Conservation (phyloP, 306 rosid genomes). For the Echinosophora koreensis region DNA sequence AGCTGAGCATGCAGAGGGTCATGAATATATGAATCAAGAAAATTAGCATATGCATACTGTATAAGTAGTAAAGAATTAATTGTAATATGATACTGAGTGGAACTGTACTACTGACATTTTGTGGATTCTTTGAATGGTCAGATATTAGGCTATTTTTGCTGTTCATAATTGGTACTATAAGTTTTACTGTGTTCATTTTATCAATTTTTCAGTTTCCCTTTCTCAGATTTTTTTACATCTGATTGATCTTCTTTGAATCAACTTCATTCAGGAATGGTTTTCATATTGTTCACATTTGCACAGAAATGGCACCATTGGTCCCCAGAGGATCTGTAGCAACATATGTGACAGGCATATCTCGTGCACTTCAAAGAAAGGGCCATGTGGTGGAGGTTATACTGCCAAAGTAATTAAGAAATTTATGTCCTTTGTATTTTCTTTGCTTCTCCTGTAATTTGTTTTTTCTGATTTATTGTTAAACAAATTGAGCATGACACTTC, state of each 20-base stretch:
- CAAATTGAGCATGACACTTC: slow-evolving; percentile 24
- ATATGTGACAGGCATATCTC: slow-evolving; percentile 85
- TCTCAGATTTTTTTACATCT: slow-evolving; percentile 35
- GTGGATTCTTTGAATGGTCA: slow-evolving; percentile 2
- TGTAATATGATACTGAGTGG: slow-evolving; percentile 11
- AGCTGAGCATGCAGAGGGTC: slow-evolving; percentile 9
- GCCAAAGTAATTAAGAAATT: slow-evolving; percentile 75
- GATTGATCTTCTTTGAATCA: slow-evolving; percentile 45
- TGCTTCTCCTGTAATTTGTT: slow-evolving; percentile 14
- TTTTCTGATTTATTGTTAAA: slow-evolving; percentile 25
- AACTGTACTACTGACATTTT: slow-evolving; percentile 3
- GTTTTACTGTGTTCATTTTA: not conserved
- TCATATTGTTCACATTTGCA: slow-evolving; percentile 87
- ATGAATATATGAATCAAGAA: slow-evolving; percentile 11
- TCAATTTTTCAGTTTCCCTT: not conserved
- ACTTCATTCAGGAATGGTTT: slow-evolving; percentile 72
- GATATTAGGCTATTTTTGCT: slow-evolving; percentile 3
- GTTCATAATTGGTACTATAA: slow-evolving; percentile 1
- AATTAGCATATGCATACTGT: not conserved
- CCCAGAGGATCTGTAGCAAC: slow-evolving; percentile 78
- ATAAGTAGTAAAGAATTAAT: not conserved
- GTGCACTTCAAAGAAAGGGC: slow-evolving; percentile 90
- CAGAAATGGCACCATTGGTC: slow-evolving; percentile 88
- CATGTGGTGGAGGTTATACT: slow-evolving; percentile 89
- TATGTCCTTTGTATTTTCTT: slow-evolving; percentile 35